Conservation (phyloP, 2,329 filamentous ascomycete species). For the Neofusicoccum sp. region DNA sequence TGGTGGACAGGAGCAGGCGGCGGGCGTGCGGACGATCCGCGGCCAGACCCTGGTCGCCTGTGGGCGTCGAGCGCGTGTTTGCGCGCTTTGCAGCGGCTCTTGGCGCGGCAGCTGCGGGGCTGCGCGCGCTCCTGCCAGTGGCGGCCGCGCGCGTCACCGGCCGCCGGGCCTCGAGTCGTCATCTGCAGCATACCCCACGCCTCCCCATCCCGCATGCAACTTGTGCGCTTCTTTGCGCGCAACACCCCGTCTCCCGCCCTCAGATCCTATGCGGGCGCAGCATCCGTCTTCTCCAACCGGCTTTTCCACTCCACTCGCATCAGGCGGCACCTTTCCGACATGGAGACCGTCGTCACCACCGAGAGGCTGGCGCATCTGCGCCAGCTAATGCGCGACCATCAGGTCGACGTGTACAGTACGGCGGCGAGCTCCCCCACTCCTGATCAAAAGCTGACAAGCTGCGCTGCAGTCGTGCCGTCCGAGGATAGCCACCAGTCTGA, state of each 20-base stretch:
- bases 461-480: conserved; percentile 76
- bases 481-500: conserved; percentile 98
- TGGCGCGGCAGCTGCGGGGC: neutral
- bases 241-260: conserved; percentile 25
- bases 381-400: conserved; percentile 80
- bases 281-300: conserved; percentile 21
- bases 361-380: conserved; percentile 73
- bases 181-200: neutral
- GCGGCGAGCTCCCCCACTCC: neutral
- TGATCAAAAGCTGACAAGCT: conserved; percentile 40
- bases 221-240: conserved; percentile 30
- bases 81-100: neutral
- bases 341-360: conserved; percentile 78
- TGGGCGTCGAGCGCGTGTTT: too few relatives aligned
- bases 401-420: conserved; percentile 88
- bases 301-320: conserved; percentile 32
- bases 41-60: too few relatives aligned
- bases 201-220: conserved; percentile 27
- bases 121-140: neutral
- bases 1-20: conserved; percentile 12
- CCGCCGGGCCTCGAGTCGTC: too few relatives aligned
- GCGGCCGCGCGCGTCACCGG: neutral
- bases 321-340: conserved; percentile 48
- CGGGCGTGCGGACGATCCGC: conserved; percentile 7
- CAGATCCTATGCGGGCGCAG: conserved; percentile 28